phyloP scores from a whole-genome alignment of 73 alveolate genomes.

The Paramecium biaurelia region DNA sequence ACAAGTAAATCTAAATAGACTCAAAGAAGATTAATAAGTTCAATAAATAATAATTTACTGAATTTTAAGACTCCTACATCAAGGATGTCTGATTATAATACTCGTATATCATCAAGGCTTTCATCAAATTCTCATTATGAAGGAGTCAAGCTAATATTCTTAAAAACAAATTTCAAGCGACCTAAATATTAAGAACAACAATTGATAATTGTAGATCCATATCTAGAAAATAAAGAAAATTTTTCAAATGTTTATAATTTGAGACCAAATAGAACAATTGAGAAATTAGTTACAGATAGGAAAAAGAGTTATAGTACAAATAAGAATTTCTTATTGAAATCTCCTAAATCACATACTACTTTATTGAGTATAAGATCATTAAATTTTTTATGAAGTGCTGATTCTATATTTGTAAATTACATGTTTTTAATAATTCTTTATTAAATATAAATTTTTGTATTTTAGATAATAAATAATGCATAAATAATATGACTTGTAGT shows the following conservation, averaged over 20 bases:
- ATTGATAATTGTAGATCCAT: neutral
- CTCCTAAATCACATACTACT: slow-evolving; percentile 21
- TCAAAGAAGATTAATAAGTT: slow-evolving; percentile 12
- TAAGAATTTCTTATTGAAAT: neutral
- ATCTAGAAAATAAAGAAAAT: slow-evolving; percentile 3
- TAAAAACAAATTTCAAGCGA: neutral
- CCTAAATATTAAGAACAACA: neutral
- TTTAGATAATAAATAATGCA: neutral
- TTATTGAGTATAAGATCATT: neutral
- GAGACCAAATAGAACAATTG: neutral
- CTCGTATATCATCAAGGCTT: neutral
- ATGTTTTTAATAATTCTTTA: neutral
- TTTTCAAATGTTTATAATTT: neutral
- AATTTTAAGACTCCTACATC: neutral
- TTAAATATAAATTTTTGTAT: neutral
- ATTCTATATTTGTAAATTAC: neutral
- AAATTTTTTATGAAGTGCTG: neutral
- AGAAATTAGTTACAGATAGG: neutral
- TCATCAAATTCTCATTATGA: slow-evolving; percentile 26
- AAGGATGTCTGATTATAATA: neutral
- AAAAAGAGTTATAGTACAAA: neutral
- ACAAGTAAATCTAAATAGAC: neutral
- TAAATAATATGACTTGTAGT: neutral
- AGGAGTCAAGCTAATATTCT: neutral
- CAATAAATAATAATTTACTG: slow-evolving; percentile 10